Base-by-base conservation (phyloP, 768 basidiomycete species). In the Podaxis mareebaensis region DNA sequence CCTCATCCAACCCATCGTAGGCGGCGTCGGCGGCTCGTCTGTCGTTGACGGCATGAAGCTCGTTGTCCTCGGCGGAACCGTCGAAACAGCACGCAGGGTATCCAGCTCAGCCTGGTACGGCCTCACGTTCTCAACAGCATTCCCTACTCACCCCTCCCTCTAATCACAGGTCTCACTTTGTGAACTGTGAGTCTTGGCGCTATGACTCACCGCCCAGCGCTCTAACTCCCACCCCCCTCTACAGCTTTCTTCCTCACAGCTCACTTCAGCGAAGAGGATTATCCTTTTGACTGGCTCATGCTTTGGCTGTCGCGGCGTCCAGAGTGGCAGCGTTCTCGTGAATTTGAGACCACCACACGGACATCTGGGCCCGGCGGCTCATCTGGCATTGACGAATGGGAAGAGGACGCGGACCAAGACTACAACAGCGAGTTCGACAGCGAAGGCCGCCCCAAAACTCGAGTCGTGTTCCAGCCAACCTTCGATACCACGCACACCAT, bases 221-320 rank as follows among this genome's bases (percentile, higher is more conserved):
- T 60, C 67, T 67, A 61, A 64, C 66, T 73, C 53, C 63, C 64
- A 38, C 56, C 66, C 67, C 63, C 65, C 65, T 65, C 67, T 67
- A 12, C 72, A 90, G 89, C 89, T 0, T 91, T 91, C 82, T 94
- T 93, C 85, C 85, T 94, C 57, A 94, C 92, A 15, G 92, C 92
- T 8, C 90, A 93, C 75, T 94, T 94, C 79, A 90, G 87, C 67
- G 92, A 94, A 76, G 92, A 94, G 74, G 92, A 94, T 71, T 91
- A 91, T 66, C 92, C 92, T 3, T 94, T 93, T 68, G 92, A 94
- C 76, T 94, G 92, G 92, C 82, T 94, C 58, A 93, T 93, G 90
- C 82, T 93, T 36, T 94, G 92, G 92, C 85, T 94, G 54, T 91
- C 91, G 48, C 87, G 91, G 57, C 83, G 90, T 26, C 79, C 92